Evolutionary conservation across 2,329 filamentous ascomycete species (phyloP), one percentile per base, ranked within the genome.

Genomic region (Aspergillus ibericus): DNA sequence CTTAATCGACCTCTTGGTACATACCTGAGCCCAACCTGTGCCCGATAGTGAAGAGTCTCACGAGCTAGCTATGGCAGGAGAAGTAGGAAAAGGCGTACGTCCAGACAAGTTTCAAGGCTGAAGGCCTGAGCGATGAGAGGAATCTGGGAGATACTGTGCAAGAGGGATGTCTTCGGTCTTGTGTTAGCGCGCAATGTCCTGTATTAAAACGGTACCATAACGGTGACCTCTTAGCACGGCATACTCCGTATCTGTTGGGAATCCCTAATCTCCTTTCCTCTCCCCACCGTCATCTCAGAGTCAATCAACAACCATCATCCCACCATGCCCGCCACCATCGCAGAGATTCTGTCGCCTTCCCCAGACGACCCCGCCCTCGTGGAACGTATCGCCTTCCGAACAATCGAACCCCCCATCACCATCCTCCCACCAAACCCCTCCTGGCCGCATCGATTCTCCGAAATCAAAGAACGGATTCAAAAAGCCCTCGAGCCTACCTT

Each of bases 351-450:
- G 1, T 2, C 38, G 10, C 42, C 12, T 7, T 15, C 12, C 4
- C 1, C 10, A 8, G 13, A 47, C 20, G 7, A 46, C 25, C 38
- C 47, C 7, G 34, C 36, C 8, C 27, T 27, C 18, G 7, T 25
- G 6, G 55, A 58, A 27, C n/a, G n/a, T 34, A 35, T 61, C 10
- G 34, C 56, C 48, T 44, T 48, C 1, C 59, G 56, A 59, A 12
- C 53, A 42, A 35, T 10, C n/a, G 16, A 42, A 18, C 38, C 38
- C 5, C 56, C 52, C 34, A 65, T 70, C 22, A 59, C 65, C 40
- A 66, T 72, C 52, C 46, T 68, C 57, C 57, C 70, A 18, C 63
- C 55, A 20, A 62, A 67, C 44, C 64, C 67, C 53, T 57, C 48
- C 38, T 72, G 68, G 68, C 64, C 66, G 25, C 40, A 60, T 16